Percentiles rank a stretch among this genome's conserved stretches.
Conservation (phyloP, 1,284 basidiomycete species). For the Sporisorium sorghi region DNA sequence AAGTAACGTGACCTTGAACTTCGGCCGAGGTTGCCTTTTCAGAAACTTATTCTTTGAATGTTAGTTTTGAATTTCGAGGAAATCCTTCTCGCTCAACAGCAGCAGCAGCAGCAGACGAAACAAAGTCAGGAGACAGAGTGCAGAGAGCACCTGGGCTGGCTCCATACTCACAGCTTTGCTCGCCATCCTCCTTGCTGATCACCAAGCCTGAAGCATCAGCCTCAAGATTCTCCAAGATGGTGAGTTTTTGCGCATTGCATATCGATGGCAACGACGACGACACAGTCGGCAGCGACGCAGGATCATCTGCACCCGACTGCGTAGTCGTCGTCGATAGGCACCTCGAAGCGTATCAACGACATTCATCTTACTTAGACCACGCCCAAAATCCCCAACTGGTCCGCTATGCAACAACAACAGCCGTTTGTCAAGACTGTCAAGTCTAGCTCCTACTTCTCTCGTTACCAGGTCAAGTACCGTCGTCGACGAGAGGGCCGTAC, state of each 20-base stretch:
- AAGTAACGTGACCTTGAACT: background rate
- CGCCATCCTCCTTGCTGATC: conserved; percentile 48
- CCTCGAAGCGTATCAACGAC: background rate
- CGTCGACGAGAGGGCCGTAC: conserved; percentile 90
- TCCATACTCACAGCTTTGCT: conserved; percentile 16
- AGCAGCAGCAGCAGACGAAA: background rate
- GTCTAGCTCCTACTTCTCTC: conserved; percentile 88
- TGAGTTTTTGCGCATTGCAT: conserved; percentile 22
- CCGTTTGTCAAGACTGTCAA: conserved; percentile 74
- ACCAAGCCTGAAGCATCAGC: conserved; percentile 54
- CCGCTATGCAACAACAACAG: conserved; percentile 54
- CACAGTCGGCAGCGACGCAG: background rate
- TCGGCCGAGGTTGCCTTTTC: conserved; percentile 3
- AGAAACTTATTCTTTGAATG: conserved; percentile 1
- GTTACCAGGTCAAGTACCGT: conserved; percentile 78
- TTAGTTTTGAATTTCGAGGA: conserved; percentile 6
- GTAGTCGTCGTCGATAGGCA: background rate
- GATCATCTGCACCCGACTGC: no score
- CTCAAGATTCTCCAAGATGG: conserved; percentile 55
- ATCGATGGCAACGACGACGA: conserved; percentile 5
- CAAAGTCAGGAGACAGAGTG: background rate
- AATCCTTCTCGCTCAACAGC: background rate
- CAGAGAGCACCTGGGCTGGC: background rate
- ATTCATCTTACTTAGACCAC: conserved; percentile 16
- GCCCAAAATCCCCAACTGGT: background rate